Conservation (phyloP, 164 flowering plant species). For the Vitis rotundifolia region DNA sequence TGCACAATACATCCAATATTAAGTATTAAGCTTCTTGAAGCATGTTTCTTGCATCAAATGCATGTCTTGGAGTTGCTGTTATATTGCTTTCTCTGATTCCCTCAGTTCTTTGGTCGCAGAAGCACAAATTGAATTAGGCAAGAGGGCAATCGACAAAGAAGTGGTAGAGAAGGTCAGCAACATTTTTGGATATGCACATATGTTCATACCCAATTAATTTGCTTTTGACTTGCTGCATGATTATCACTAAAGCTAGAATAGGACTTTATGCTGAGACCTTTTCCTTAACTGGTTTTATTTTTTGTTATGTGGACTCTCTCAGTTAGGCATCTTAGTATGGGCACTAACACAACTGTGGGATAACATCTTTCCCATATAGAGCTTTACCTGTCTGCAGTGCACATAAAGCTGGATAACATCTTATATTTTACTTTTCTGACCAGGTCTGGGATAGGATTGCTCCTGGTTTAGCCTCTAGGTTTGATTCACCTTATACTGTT, state of each 20-base stretch:
- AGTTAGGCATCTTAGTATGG: neutral
- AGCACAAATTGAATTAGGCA: conserved; percentile 68
- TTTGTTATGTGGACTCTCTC: neutral
- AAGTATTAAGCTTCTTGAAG: neutral
- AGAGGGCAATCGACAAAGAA: conserved; percentile 70
- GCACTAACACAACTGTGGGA: too few relatives aligned
- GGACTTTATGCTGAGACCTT: neutral
- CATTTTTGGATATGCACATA: neutral
- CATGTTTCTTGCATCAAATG: neutral
- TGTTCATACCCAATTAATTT: neutral
- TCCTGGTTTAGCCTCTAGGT: conserved; percentile 75
- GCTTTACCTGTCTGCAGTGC: neutral
- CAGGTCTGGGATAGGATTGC: conserved; percentile 96
- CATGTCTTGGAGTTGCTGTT: neutral
- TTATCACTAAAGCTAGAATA: neutral
- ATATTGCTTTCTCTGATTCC: conserved; percentile 5
- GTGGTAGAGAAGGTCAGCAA: conserved; percentile 87
- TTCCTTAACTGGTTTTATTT: neutral
- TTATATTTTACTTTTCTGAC: conserved; percentile 8
- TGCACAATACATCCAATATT: neutral
- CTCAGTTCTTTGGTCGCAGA: conserved; percentile 45
- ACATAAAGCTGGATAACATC: neutral
- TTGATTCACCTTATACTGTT: conserved; percentile 79
- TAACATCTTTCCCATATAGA: neutral
- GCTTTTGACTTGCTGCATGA: neutral